Base-by-base conservation (phyloP, 176 grass and related monocot genomes). In the Carex kokanica region DNA sequence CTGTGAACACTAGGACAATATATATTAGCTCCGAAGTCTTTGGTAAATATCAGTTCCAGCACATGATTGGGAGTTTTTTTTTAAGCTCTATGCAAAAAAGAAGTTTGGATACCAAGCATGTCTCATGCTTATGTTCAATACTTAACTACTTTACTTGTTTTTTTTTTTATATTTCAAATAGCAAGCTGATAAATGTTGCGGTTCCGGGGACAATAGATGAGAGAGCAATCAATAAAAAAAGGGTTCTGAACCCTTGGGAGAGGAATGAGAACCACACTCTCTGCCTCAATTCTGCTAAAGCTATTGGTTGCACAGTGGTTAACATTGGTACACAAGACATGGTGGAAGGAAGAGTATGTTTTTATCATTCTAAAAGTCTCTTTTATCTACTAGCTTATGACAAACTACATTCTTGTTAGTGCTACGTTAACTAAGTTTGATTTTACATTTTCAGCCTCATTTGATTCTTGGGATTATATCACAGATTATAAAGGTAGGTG, bases 311-410 rank as follows among this genome's bases (percentile, higher is more conserved):
- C 77, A 98, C 95, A 43, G 95, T 98, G 36, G 95, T 98, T 43
- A 98, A 98, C 57, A 98, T 98, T 91, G 95, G 95, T 73, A 98
- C 95, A 68, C 95, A 98, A 81, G 95, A 98, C 86, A 86, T 98
- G 86, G 89, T 98, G 78, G 95, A 95, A 89, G 95, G 95, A 86
- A 88, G 95, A 87, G 95, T 98, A 93, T 82, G 92, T 82, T 23
- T 51, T 75, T 25, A 29, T 31, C 51, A 56, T 51, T 54, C 49
- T 78, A 56, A 55, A 29, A 55, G 43, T 52, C 20, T 32, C 1
- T 78, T 75, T 71, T 54, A 77, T 54, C 24, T 56, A 32, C 9
- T 34, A 56, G 51, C 24, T 32, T 18, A 56, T 25, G 15, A 8
- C 25, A 32, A 77, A 32, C 8, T 78, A 17, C 7, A 17, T 78